Percentiles rank a stretch among this genome's conserved stretches.
phyloP scores from a whole-genome alignment of 371 early-diverging fungal species.

The Blakeslea trispora region DNA sequence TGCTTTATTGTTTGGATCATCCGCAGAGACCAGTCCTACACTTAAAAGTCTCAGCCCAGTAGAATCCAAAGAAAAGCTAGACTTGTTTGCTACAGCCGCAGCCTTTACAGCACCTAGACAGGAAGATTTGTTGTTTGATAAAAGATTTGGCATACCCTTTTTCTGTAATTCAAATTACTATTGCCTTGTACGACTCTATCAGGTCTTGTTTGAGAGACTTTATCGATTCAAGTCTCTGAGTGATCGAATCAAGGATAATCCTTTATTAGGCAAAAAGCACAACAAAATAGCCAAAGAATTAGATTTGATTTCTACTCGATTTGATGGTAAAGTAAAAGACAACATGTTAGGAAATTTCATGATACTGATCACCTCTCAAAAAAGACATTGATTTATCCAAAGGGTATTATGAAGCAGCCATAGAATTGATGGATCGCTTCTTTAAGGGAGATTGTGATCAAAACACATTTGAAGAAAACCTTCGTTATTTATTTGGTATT shows the following conservation, averaged over 20 bases:
- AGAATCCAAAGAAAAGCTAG: not conserved
- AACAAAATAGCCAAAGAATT: slow-evolving; percentile 81
- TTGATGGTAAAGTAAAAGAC: slow-evolving; percentile 45
- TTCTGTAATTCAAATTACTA: slow-evolving; percentile 63
- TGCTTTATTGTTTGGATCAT: no score
- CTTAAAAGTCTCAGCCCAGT: no score
- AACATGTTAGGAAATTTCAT: no score
- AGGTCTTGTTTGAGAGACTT: slow-evolving; percentile 81
- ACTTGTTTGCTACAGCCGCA: slow-evolving; percentile 30
- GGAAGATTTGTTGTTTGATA: not conserved
- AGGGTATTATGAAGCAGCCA: slow-evolving; percentile 67
- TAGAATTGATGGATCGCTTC: slow-evolving; percentile 69
- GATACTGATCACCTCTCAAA: no score
- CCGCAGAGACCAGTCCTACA: no score
- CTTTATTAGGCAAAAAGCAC: slow-evolving; percentile 50
- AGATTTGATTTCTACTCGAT: slow-evolving; percentile 65
- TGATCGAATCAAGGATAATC: slow-evolving; percentile 51
- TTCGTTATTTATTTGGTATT: slow-evolving; percentile 80
- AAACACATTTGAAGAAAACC: slow-evolving; percentile 83
- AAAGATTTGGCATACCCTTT: slow-evolving; percentile 26
- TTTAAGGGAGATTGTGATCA: slow-evolving; percentile 80
- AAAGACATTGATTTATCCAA: slow-evolving; percentile 51
- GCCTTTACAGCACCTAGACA: slow-evolving; percentile 17
- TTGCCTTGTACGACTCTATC: slow-evolving; percentile 72
- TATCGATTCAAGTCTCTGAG: slow-evolving; percentile 75